Evolutionary conservation across 345 rosid species (phyloP), one percentile per base, ranked within the genome.

Genomic region (Melaleuca quinquenervia): DNA sequence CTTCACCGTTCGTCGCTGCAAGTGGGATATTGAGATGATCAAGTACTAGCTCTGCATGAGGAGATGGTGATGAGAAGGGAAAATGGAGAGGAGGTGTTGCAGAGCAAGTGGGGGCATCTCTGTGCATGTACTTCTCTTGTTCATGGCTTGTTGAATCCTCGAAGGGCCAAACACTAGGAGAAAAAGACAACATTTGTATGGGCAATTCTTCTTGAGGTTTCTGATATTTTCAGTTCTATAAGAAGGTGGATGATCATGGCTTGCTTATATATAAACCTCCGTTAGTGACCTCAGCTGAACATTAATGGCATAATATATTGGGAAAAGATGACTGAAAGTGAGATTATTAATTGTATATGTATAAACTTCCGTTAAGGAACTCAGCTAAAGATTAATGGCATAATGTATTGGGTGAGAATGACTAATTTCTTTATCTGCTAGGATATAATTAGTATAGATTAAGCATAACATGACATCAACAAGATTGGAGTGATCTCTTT

Each of bases 81-180:
- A 83, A 29, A 41, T 29, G 82, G 70, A 83, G 84, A 82, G 44
- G 53, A 53, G 51, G 78, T 18, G 78, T 45, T 8, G 78, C 8
- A 16, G 78, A 70, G 78, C 44, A 70, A 70, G 48, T 21, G 12
- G 9, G 78, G 48, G 48, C 78, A 18, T 70, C 48, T 70, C 78
- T 36, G 48, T 7, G 1, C 44, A 29, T 62, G 75, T 16, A 62
- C 22, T 18, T 70, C 78, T 70, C 78, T 48, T 80, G 87, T 21
- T 64, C 87, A 49, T 50, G 84, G 87, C 83, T 36, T 27, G 52
- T 86, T 50, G 85, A 48, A 6, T 89, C 90, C 50, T 84, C 89
- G 6, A 70, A 54, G 74, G 90, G 84, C 90, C 90, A 90, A 51
- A 82, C 86, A 45, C 51, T 80, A 41, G 84, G 55, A 45, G 86